Conservation (phyloP, 2,329 filamentous ascomycete species). For the Fusarium sarcochroum region DNA sequence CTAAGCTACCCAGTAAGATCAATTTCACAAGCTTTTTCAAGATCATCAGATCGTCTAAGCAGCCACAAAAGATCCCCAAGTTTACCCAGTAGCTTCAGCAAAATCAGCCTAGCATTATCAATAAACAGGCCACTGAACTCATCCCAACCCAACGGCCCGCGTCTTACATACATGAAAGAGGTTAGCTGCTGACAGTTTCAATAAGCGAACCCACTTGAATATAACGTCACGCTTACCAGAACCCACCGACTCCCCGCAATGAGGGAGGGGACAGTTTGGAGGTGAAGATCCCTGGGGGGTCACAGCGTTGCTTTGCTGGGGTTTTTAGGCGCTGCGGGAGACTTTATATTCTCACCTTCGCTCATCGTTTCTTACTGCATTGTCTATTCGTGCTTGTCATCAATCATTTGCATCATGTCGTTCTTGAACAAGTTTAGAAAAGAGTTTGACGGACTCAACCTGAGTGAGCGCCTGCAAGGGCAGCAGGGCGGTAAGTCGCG, state of each 20-base stretch:
- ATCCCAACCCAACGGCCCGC: too few species aligned
- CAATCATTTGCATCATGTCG: background rate
- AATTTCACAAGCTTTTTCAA: too few species aligned
- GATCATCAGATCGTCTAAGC: too few species aligned
- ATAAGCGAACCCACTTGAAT: background rate
- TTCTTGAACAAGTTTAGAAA: constrained; percentile 37
- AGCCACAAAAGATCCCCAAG: too few species aligned
- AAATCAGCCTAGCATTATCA: background rate
- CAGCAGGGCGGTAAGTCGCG: constrained; percentile 13
- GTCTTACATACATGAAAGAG: background rate
- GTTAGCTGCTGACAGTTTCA: background rate
- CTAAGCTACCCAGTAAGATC: too few species aligned
- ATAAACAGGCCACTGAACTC: background rate
- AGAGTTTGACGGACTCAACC: constrained; percentile 34
- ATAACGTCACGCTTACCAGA: background rate
- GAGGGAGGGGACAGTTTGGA: too few species aligned
- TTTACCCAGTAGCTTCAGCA: background rate
- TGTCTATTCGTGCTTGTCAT: too few species aligned
- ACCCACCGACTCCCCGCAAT: too few species aligned
- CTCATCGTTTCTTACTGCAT: too few species aligned
- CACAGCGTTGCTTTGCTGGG: background rate
- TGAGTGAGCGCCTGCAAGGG: constrained; percentile 1
- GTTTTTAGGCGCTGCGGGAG: background rate
- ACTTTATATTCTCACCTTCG: background rate
- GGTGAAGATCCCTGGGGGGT: background rate